Evolutionary conservation across 192 early-diverging fungal genomes (phyloP), one percentile per base, ranked within the genome.

Genomic region (Backusella circina): DNA sequence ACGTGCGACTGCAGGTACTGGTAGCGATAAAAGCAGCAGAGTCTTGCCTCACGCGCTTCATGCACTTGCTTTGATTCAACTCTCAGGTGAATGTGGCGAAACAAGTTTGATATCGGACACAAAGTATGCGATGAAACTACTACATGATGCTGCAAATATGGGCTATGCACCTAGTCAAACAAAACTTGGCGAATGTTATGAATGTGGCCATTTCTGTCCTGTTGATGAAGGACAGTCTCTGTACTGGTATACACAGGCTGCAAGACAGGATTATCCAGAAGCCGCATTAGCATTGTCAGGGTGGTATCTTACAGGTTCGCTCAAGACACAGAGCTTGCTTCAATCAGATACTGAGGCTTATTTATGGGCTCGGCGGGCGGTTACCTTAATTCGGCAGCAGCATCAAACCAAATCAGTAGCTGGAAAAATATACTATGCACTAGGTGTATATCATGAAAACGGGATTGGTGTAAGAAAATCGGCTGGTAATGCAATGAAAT

Each of bases 301-400:
- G 16, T 90, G 89, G 89, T 90, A 90, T 75, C 74, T 90, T n/a
- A 88, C 88, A 1, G 89, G 89, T 0, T 80, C 80, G 1, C 72
- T 73, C 0, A 74, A 64, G 32, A 65, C 37, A 38, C 83, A 82
- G 13, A 70, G 79, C 2, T 44, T 90, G 57, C 78, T 77, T 7
- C 89, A 89, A 72, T 86, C 83, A 6, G 89, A 90, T 78, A 77
- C 67, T 0, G 82, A 89, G 72, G 77, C 89, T 18, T 89, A 83
- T 65, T 75, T 86, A 18, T 90, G 89, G 89, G 87, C 87, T 9
- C 81, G 78, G 38, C 72, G 77, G 18, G 88, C 89, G 0, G 64
- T 38, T 32, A 28, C 57, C 8, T 18, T 66, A 5, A 88, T 88
- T 8, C 86, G 88, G 31, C 73, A 85, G 30, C 77, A 80, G 7